These are phyloP conservation scores for Ophiognomonia clavigignenti-juglandacearum DNA, from an alignment of 2,329 filamentous ascomycete genomes.

Conservation along the genomic window DNA sequence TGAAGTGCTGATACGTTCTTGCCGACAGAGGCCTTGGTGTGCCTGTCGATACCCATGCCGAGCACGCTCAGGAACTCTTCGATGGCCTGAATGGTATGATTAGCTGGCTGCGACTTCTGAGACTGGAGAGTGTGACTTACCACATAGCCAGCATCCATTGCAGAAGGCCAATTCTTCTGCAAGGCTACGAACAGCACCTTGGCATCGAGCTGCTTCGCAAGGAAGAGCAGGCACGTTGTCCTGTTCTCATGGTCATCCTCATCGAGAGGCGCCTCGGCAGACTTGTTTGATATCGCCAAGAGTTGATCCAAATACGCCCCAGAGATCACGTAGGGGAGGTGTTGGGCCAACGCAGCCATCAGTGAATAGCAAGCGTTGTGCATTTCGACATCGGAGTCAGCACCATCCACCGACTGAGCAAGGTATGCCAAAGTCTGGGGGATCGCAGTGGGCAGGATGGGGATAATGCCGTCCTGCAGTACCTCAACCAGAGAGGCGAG, in stretches of 20 bases:
- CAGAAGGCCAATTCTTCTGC: conserved; percentile 65
- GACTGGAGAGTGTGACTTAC: conserved; percentile 39
- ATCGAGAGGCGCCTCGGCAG: conserved; percentile 58
- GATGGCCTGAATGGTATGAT: conserved; percentile 49
- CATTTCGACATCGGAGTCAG: conserved; percentile 54
- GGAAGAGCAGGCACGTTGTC: conserved; percentile 63
- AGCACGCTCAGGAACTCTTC: conserved; percentile 67
- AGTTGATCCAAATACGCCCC: conserved; percentile 68
- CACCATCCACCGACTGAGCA: conserved; percentile 51
- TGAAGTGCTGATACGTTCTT: conserved; percentile 71
- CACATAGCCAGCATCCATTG: conserved; percentile 55
- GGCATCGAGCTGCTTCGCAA: conserved; percentile 73
- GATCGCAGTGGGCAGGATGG: conserved; percentile 72
- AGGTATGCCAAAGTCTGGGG: conserved; percentile 69
- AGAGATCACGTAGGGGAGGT: conserved; percentile 87
- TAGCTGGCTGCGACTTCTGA: conserved; percentile 20
- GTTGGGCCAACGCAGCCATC: conserved; percentile 71
- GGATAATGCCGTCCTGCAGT: conserved; percentile 78
- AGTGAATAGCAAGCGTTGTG: conserved; percentile 82
- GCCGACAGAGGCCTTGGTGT: conserved; percentile 71
- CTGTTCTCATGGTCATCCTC: conserved; percentile 61
- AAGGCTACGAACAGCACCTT: conserved; percentile 72
- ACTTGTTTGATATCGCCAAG: conserved; percentile 66
- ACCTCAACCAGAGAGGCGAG: conserved; percentile 87
- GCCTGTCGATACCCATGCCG: conserved; percentile 66